These are phyloP conservation scores for Rhynchospora breviuscula DNA, from an alignment of 176 grass and related monocot genomes.

Conservation along the genomic window DNA sequence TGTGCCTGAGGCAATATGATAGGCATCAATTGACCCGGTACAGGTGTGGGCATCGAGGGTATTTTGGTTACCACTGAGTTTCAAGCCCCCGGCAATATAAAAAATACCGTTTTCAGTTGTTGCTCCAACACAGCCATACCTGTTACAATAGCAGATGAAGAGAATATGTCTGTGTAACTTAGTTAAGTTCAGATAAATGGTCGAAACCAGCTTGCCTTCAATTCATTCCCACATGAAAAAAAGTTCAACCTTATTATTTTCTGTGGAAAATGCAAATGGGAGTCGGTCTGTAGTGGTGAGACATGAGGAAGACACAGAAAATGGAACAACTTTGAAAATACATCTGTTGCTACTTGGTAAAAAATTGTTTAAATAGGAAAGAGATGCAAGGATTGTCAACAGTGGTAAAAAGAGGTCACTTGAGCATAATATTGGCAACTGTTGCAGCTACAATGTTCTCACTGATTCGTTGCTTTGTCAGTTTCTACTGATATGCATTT, in stretches of 20 bases:
- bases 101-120: conserved; percentile 43
- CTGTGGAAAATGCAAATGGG: background rate
- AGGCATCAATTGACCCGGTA: conserved; percentile 69
- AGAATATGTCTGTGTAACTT: background rate
- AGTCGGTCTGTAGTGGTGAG: background rate
- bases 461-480: background rate
- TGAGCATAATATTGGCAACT: background rate
- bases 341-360: background rate
- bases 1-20: conserved; percentile 42
- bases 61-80: conserved; percentile 30
- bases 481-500: background rate
- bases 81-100: conserved; percentile 69
- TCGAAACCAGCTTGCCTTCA: too few species aligned
- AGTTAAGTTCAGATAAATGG: too few species aligned
- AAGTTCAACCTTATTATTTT: background rate
- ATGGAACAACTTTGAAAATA: background rate
- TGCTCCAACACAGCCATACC: conserved; percentile 76
- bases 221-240: background rate
- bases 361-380: background rate
- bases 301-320: background rate
- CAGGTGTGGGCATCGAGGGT: conserved; percentile 49
- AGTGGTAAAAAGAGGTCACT: background rate
- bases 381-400: too few species aligned
- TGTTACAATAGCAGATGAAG: background rate
- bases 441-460: background rate